Evolutionary conservation across 306 rosid species (phyloP).

Genomic region (Cicer arietinum): DNA sequence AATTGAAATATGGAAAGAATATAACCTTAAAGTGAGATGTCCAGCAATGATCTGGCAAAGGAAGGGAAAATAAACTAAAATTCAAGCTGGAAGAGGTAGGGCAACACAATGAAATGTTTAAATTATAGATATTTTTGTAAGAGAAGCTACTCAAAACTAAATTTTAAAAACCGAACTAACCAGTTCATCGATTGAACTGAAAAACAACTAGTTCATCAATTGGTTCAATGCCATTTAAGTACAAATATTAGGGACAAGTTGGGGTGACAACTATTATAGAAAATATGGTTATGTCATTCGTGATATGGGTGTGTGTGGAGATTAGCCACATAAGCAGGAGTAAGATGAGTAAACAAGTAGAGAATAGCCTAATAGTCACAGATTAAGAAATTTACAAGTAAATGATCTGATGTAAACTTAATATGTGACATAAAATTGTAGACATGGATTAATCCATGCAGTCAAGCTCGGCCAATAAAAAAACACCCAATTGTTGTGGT

Average conservation of each 20-base stretch:
- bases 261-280: background rate
- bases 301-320: background rate
- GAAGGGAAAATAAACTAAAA: too few relatives aligned
- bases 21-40: too few relatives aligned
- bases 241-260: background rate
- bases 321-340: background rate
- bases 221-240: too few relatives aligned
- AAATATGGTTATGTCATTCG: background rate
- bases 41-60: too few relatives aligned
- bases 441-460: background rate
- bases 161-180: too few relatives aligned
- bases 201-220: too few relatives aligned
- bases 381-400: background rate
- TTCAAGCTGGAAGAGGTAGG: too few relatives aligned
- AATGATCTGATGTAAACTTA: background rate
- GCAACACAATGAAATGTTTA: too few relatives aligned
- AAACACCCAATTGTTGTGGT: background rate
- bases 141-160: too few relatives aligned
- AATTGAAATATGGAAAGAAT: too few relatives aligned
- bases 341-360: background rate
- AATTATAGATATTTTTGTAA: too few relatives aligned
- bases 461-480: background rate
- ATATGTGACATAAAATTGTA: background rate
- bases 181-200: too few relatives aligned
- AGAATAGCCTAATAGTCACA: background rate